Evolutionary conservation across 2,329 filamentous ascomycete genomes (phyloP), one percentile per base, ranked within the genome.

Genomic region (Sporothrix pseudoabietina): DNA sequence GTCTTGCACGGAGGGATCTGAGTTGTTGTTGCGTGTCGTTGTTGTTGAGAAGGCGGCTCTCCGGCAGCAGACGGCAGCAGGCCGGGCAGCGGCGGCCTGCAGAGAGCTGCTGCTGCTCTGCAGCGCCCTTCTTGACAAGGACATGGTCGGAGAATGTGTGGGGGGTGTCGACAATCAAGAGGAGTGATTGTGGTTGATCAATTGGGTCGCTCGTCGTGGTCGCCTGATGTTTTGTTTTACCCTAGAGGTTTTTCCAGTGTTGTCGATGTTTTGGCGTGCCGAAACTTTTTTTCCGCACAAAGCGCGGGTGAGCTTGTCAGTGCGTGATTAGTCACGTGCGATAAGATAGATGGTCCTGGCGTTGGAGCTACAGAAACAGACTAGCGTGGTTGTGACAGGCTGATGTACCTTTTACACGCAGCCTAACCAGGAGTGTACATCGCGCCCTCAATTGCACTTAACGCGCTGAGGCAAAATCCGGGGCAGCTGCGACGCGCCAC

Each of bases 111-210:
- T 72, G 49, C 77, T 77, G 77, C 78, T 79, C 76, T 77, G 77
- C 32, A 82, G 73, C 12, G 79, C 79, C 73, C 80, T 80, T 69
- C 79, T 72, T 26, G 69, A 44, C 7, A 75, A 26, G 14, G 73
- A 73, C 73, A 75, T 75, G 35, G 55, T n/a, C 19, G 26, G 26
- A 26, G 26, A 19, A 12, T 44, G 22, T 47, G 52, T 30, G 10
- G 66, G 8, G 6, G 49, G 30, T 39, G 66, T 22, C 19, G 4
- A 55, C 22, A 49, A 57, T 49, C 22, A 16, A 14, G 26, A 16
- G 9, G 55, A 61, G 30, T 10, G 52, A 26, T 55, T 9, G 52
- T 10, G 52, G 26, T 30, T 22, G 52, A 30, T 55, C 12, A 19
- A 66, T 47, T 41, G 19, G 39, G n/a, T 30, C 22, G 39, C 12